Percentiles rank a stretch among this genome's conserved stretches.
Evolutionary conservation across 2,329 filamentous ascomycete species (phyloP).

Genomic region (Uncinocarpus reesii): DNA sequence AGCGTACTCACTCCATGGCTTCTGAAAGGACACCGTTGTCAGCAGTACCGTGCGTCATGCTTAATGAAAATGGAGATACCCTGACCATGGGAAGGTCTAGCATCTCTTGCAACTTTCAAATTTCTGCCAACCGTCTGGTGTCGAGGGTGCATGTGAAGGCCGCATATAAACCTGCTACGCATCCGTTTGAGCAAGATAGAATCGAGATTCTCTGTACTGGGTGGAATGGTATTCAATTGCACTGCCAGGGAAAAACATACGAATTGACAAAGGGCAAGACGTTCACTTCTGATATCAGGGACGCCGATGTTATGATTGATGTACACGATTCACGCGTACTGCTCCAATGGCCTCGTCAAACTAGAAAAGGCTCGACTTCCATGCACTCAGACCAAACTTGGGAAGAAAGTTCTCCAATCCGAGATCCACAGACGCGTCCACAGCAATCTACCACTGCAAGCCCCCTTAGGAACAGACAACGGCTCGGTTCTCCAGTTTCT

Average conservation of each 20-base stretch:
- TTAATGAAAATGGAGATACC: constrained; percentile 69
- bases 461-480: constrained; percentile 48
- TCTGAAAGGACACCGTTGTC: constrained; percentile 77
- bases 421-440: constrained; percentile 28
- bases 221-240: constrained; percentile 90
- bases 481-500: constrained; percentile 69
- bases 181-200: constrained; percentile 59
- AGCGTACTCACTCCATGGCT: constrained; percentile 52
- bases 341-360: constrained; percentile 66
- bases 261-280: constrained; percentile 79
- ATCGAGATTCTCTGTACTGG: constrained; percentile 85
- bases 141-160: constrained; percentile 90
- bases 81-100: constrained; percentile 86
- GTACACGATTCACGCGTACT: constrained; percentile 87
- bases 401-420: constrained; percentile 48
- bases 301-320: constrained; percentile 85
- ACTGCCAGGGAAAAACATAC: constrained; percentile 79
- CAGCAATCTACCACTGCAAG: constrained; percentile 28
- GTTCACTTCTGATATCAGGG: constrained; percentile 80
- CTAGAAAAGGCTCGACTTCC: constrained; percentile 44
- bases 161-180: constrained; percentile 61
- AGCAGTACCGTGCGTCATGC: constrained; percentile 68
- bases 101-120: constrained; percentile 88
- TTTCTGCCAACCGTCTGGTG: constrained; percentile 83
- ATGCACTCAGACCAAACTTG: constrained; percentile 58